These are phyloP conservation scores for Pisolithus microcarpus DNA, from an alignment of 768 basidiomycete species.

Conservation along the genomic window DNA sequence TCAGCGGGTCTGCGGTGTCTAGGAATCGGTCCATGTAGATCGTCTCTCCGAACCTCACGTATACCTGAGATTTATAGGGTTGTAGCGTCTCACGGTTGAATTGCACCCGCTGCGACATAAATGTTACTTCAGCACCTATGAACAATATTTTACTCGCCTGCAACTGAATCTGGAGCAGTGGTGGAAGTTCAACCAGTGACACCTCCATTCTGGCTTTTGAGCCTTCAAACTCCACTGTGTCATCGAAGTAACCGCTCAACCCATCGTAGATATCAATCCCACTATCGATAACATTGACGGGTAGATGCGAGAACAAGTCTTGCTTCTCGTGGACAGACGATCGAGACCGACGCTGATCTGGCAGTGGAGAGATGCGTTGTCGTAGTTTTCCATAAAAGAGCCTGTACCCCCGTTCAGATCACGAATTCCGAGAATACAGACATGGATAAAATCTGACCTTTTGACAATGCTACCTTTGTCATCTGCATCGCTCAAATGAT, in stretches of 20 bases:
- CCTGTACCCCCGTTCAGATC: constrained; percentile 28
- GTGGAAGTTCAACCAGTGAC: constrained; percentile 77
- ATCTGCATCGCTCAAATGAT: constrained; percentile 31
- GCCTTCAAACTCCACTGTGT: constrained; percentile 81
- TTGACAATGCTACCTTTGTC: constrained; percentile 79
- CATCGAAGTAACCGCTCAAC: constrained; percentile 84
- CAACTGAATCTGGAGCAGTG: constrained; percentile 89
- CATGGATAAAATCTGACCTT: constrained; percentile 40
- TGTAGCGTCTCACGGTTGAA: constrained; percentile 89
- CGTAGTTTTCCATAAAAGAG: constrained; percentile 87
- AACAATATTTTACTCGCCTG: constrained; percentile 51
- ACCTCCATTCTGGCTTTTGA: constrained; percentile 85
- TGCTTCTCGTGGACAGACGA: constrained; percentile 75
- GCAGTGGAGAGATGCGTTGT: constrained; percentile 41
- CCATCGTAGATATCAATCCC: constrained; percentile 93
- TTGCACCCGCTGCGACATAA: constrained; percentile 65
- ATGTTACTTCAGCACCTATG: constrained; percentile 1
- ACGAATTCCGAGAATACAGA: neutral
- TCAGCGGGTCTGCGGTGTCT: constrained; percentile 62
- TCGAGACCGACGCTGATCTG: constrained; percentile 34
- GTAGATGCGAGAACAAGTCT: constrained; percentile 88
- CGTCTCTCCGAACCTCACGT: constrained; percentile 83
- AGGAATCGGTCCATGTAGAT: constrained; percentile 91
- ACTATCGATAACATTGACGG: constrained; percentile 87
- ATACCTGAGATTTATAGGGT: constrained; percentile 93